Evolutionary conservation across 495 filamentous ascomycete genomes (phyloP).

Genomic region (Astrothelium subdiscretum): DNA sequence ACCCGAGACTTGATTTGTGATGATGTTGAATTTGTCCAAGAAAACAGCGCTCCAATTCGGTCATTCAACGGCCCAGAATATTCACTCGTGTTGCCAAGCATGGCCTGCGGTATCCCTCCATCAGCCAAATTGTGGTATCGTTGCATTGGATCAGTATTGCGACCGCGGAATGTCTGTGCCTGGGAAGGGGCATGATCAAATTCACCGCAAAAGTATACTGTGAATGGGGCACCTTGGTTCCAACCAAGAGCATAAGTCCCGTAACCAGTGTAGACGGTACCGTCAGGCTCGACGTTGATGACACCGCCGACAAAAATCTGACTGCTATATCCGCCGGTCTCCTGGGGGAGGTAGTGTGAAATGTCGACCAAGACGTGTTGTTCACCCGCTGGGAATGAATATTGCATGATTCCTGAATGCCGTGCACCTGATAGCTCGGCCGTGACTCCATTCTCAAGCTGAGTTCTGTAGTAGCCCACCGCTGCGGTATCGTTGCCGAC

Average conservation of each 20-base stretch:
- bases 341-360: conserved; percentile 24
- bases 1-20: conserved; percentile 20
- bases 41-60: conserved; percentile 26
- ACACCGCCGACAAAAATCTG: conserved; percentile 24
- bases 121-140: conserved; percentile 11
- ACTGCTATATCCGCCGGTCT: conserved; percentile 15
- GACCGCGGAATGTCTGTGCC: conserved; percentile 21
- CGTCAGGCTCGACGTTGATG: conserved; percentile 19
- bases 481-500: conserved; percentile 21
- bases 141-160: conserved; percentile 22
- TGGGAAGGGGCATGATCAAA: conserved; percentile 21
- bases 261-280: conserved; percentile 21
- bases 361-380: conserved; percentile 25
- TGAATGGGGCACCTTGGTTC: conserved; percentile 18
- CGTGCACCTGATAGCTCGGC: conserved; percentile 19
- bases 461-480: conserved; percentile 24
- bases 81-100: conserved; percentile 16
- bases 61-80: conserved; percentile 20
- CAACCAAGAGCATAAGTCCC: conserved; percentile 20
- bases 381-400: conserved; percentile 19
- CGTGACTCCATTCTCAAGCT: conserved; percentile 21
- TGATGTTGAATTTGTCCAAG: conserved; percentile 14
- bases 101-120: conserved; percentile 16
- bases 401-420: conserved; percentile 23
- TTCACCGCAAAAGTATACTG: conserved; percentile 26